phyloP scores from a whole-genome alignment of 371 early-diverging fungal species.

The Thermomucor indicae-seudaticae region DNA sequence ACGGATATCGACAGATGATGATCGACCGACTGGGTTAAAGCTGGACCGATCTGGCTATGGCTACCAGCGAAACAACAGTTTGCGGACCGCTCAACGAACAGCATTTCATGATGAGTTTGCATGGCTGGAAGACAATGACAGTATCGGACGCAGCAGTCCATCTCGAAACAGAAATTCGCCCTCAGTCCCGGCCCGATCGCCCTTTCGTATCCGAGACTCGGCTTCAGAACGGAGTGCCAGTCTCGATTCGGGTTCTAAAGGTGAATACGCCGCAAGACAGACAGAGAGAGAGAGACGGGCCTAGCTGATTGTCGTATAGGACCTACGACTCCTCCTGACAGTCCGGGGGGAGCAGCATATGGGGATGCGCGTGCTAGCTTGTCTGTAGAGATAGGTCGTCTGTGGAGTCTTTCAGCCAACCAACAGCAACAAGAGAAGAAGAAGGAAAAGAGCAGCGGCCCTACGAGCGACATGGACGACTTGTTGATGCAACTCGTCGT shows the following conservation, averaged over 20 bases:
- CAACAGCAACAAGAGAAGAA: neutral
- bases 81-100: too few species aligned
- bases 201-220: constrained; percentile 41
- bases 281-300: too few species aligned
- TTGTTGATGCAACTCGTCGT: constrained; percentile 53
- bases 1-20: constrained; percentile 18
- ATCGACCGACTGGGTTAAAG: constrained; percentile 21
- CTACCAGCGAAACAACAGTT: neutral
- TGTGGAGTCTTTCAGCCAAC: constrained; percentile 24
- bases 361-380: constrained; percentile 16
- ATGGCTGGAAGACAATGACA: neutral
- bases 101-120: too few species aligned
- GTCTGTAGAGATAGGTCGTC: constrained; percentile 19
- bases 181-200: constrained; percentile 34
- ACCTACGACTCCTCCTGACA: neutral
- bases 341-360: neutral
- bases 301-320: too few species aligned
- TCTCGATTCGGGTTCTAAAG: too few species aligned
- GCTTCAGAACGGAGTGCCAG: too few species aligned
- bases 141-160: neutral
- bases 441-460: neutral
- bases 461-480: constrained; percentile 29
- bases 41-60: constrained; percentile 9
- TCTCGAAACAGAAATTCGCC: constrained; percentile 17
- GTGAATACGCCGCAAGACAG: too few species aligned